Evolutionary conservation across 768 basidiomycete genomes (phyloP).

Genomic region (Russula emetica): DNA sequence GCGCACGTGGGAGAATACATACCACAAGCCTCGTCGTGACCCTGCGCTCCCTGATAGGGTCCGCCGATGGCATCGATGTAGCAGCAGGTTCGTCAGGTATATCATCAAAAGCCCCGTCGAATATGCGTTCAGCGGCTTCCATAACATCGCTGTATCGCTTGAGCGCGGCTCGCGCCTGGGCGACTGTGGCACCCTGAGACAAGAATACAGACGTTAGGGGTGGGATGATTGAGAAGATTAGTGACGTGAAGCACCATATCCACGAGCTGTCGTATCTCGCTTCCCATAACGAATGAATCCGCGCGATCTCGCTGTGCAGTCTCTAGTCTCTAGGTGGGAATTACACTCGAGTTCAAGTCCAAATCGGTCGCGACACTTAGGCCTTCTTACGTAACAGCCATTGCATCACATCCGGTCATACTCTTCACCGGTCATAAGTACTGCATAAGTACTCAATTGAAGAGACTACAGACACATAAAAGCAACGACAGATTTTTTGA

Average conservation of each 20-base stretch:
- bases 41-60: conserved; percentile 9
- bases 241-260: conserved; percentile 33
- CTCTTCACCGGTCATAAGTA: not conserved
- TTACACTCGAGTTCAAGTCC: not conserved
- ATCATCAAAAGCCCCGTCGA: conserved; percentile 79
- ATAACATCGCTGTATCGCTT: conserved; percentile 82
- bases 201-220: not conserved
- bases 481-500: not conserved
- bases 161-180: conserved; percentile 81
- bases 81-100: conserved; percentile 52
- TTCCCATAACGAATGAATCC: conserved; percentile 32
- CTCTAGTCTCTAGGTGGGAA: conserved; percentile 4
- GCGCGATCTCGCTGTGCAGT: conserved; percentile 14
- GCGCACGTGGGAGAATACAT: conserved; percentile 7
- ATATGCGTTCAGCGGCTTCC: conserved; percentile 83
- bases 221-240: not conserved
- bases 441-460: not conserved
- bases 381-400: conserved; percentile 14
- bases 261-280: conserved; percentile 36
- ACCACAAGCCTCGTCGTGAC: conserved; percentile 22
- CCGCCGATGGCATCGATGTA: conserved; percentile 26
- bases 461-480: not conserved
- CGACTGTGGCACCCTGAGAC: conserved; percentile 69
- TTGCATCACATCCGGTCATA: not conserved
- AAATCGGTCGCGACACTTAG: not conserved